Evolutionary conservation across 805 yeast species (phyloP), one percentile per base, ranked within the genome.

Genomic region (Candida manassasensis): DNA sequence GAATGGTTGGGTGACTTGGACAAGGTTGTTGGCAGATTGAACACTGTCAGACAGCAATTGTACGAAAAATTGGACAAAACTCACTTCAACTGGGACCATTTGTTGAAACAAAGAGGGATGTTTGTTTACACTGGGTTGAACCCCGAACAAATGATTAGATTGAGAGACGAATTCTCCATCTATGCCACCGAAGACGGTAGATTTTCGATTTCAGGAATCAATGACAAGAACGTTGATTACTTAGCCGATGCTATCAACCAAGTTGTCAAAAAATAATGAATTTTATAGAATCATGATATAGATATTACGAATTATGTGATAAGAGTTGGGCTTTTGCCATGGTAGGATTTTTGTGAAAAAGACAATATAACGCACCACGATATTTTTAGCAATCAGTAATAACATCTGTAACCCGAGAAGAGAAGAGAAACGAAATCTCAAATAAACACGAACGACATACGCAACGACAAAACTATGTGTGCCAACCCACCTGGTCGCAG

Each of bases 101-200:
- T 90, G 50, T 68, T 84, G 38, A 74, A 80, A 54, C 97, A 90
- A 63, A 83, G 90, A 57, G 98, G 98, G 50, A 90, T 90, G 97
- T 90, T 90, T 65, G 85, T 90, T 51, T 90, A 75, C 69, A 89
- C 97, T 22, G 96, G 96, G 6, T 72, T 90, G 43, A 56, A 62
- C 21, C 67, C 76, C 29, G 77, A 74, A 33, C 95, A 88, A 63
- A 90, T 86, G 32, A 69, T 76, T 39, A 63, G 69, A 43, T 71
- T 90, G 52, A 81, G 84, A 56, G 68, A 73, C 34, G 79, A 85
- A 58, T 81, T 67, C 61, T 78, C 85, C 12, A 81, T 90, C 26
- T 90, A 90, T 59, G 77, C 93, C 49, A 87, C 96, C 19, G 73
- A 78, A 43, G 93, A 88, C 59, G 97, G 97, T 25, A 80, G 98